Evolutionary conservation across 768 basidiomycete genomes (phyloP).

Genomic region (Lactifluus hygrophoroides): DNA sequence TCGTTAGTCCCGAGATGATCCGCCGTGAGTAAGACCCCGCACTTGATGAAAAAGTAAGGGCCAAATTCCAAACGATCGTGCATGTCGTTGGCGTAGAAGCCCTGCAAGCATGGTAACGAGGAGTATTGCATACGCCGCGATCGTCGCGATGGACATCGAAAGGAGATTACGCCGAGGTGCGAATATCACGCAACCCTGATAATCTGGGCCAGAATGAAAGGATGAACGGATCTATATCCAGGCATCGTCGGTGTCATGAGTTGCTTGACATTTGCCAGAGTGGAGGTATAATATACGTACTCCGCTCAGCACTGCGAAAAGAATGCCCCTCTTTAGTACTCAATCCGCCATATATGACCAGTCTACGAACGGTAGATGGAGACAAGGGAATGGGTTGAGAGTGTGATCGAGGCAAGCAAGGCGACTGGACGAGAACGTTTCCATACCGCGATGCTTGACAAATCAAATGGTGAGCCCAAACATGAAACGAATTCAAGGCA

Average conservation of each 20-base stretch:
- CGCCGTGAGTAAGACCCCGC: neutral
- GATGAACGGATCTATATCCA: neutral
- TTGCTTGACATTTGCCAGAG: no score
- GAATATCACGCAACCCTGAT: neutral
- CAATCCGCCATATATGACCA: neutral
- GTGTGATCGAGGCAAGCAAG: neutral
- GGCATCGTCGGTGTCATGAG: neutral
- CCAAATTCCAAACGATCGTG: conserved; percentile 1
- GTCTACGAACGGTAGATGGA: neutral
- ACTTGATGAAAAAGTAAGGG: conserved; percentile 2
- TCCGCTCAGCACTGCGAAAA: neutral
- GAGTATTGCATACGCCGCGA: neutral
- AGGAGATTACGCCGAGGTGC: neutral
- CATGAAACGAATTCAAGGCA: neutral
- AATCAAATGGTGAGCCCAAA: neutral
- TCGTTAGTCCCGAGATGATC: neutral
- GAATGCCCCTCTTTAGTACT: neutral
- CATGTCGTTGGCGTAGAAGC: neutral
- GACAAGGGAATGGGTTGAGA: neutral
- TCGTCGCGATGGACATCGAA: conserved; percentile 1
- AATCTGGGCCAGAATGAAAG: neutral
- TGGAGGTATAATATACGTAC: neutral
- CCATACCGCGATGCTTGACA: conserved; percentile 3
- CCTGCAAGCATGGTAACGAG: neutral
- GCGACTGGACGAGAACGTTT: neutral